Percentiles rank a stretch among this genome's conserved stretches.
Evolutionary conservation across 2,329 filamentous ascomycete genomes (phyloP).

Genomic region (Fusarium agapanthi): DNA sequence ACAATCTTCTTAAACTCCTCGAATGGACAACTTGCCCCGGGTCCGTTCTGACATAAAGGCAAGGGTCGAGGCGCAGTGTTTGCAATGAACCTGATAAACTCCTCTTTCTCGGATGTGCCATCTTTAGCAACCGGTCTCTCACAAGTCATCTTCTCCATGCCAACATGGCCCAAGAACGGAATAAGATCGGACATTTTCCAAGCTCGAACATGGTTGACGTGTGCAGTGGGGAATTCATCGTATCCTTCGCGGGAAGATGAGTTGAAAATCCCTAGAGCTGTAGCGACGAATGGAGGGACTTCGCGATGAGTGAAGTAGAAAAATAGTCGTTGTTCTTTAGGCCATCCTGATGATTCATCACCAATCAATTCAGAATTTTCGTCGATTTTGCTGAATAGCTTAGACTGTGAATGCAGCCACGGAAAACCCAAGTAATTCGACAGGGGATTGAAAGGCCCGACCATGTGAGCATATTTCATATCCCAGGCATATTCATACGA

Average conservation of each 20-base stretch:
- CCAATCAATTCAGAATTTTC: neutral
- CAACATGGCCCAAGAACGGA: slow-evolving; percentile 35
- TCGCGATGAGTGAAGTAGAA: slow-evolving; percentile 39
- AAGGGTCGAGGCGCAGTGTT: slow-evolving; percentile 36
- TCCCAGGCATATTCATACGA: slow-evolving; percentile 40
- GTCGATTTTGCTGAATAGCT: slow-evolving; percentile 19
- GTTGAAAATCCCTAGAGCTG: slow-evolving; percentile 36
- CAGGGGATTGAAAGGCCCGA: slow-evolving; percentile 33
- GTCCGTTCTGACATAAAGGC: slow-evolving; percentile 31
- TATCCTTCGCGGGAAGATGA: slow-evolving; percentile 29
- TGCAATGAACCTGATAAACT: slow-evolving; percentile 37
- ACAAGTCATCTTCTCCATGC: slow-evolving; percentile 40
- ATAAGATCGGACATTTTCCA: slow-evolving; percentile 41
- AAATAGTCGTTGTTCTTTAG: slow-evolving; percentile 28
- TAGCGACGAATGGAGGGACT: slow-evolving; percentile 37
- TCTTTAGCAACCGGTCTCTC: neutral
- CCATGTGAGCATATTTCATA: slow-evolving; percentile 40
- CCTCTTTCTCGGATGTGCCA: slow-evolving; percentile 5
- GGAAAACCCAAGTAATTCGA: slow-evolving; percentile 36
- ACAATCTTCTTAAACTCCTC: slow-evolving; percentile 34
- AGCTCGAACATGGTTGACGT: slow-evolving; percentile 35
- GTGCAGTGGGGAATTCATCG: slow-evolving; percentile 35
- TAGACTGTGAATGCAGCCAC: slow-evolving; percentile 30
- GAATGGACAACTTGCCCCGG: slow-evolving; percentile 34
- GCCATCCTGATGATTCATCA: slow-evolving; percentile 24